phyloP scores from a whole-genome alignment of 345 rosid genomes.

The Cochlearia excelsa region DNA sequence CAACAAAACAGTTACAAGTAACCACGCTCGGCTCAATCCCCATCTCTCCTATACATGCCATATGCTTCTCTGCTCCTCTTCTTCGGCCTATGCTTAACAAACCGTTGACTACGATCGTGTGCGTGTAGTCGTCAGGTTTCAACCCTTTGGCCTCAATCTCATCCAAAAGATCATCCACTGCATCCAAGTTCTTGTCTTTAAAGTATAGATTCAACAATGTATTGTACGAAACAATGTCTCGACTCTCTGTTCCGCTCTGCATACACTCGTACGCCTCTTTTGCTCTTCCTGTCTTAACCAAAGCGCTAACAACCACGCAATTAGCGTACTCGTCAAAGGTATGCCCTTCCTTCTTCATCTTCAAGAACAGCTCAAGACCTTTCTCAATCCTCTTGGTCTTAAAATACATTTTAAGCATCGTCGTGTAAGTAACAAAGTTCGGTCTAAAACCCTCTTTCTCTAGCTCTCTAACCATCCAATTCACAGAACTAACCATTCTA shows the following conservation, averaged over 20 bases:
- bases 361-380: conserved; percentile 54
- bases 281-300: conserved; percentile 56
- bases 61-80: conserved; percentile 27
- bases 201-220: conserved; percentile 60
- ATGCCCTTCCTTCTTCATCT: conserved; percentile 61
- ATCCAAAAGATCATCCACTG: conserved; percentile 34
- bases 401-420: conserved; percentile 62
- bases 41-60: conserved; percentile 22
- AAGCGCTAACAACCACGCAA: conserved; percentile 60
- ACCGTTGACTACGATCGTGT: conserved; percentile 32
- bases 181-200: conserved; percentile 57
- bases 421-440: conserved; percentile 67
- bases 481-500: conserved; percentile 50
- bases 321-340: conserved; percentile 79
- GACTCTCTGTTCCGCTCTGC: conserved; percentile 43
- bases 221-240: conserved; percentile 44
- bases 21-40: conserved; percentile 19
- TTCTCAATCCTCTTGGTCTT: conserved; percentile 50
- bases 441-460: conserved; percentile 50
- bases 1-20: conserved; percentile 49
- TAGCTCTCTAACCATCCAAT: conserved; percentile 56
- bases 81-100: conserved; percentile 21
- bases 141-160: conserved; percentile 27
- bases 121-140: conserved; percentile 31
- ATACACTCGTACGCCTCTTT: conserved; percentile 47